phyloP scores from a whole-genome alignment of 225 moss, liverwort and hornwort species.

The Anthoceros angustus region DNA sequence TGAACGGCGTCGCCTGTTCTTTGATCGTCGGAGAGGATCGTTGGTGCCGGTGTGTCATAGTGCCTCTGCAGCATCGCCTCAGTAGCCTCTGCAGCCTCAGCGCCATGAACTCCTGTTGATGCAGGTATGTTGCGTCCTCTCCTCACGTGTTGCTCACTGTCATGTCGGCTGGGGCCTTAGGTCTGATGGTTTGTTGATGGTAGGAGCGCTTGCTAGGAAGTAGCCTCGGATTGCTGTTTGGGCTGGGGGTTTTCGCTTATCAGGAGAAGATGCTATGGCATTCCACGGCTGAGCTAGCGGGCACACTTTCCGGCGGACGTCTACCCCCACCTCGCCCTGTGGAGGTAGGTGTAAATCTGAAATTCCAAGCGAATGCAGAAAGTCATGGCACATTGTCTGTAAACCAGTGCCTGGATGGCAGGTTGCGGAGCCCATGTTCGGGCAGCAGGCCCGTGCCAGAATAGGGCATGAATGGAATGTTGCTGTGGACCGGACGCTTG shows the following conservation, averaged over 20 bases:
- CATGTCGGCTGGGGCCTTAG: background rate
- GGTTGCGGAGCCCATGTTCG: conserved; percentile 32
- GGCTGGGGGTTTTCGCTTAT: conserved; percentile 29
- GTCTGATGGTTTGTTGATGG: background rate
- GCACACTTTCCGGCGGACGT: conserved; percentile 26
- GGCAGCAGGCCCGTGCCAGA: conserved; percentile 31
- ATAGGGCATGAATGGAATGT: conserved; percentile 45
- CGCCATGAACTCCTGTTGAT: no score
- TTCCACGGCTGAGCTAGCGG: conserved; percentile 34
- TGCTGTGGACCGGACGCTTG: conserved; percentile 31
- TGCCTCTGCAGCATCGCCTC: no score
- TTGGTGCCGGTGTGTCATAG: no score
- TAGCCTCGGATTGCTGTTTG: conserved; percentile 30
- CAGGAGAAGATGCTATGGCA: conserved; percentile 37
- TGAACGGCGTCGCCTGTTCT: no score
- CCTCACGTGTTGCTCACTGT: no score
- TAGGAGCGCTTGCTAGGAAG: conserved; percentile 51
- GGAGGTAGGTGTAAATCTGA: conserved; percentile 15
- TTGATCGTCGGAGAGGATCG: no score
- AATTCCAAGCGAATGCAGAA: background rate
- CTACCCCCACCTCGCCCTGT: conserved; percentile 21
- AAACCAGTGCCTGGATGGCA: conserved; percentile 15
- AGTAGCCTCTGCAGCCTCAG: no score
- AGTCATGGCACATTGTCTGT: background rate
- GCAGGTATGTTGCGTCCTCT: no score